Evolutionary conservation across 805 yeast species (phyloP).

Genomic region (Saccharomycopsis fibuligera): DNA sequence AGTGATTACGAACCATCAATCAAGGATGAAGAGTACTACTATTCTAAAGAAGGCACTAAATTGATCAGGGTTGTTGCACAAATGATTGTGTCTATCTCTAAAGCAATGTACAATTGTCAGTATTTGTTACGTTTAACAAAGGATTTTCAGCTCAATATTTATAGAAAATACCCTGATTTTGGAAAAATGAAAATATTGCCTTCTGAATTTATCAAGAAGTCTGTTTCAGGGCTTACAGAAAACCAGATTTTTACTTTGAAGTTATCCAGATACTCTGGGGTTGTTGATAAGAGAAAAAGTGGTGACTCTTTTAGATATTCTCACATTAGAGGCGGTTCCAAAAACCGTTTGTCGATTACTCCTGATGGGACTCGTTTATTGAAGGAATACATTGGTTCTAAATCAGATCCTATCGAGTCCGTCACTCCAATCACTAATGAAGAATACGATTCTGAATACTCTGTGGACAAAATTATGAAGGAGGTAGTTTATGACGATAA

Average conservation of each 20-base stretch:
- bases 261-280: constrained; percentile 3
- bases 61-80: constrained; percentile 54
- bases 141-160: constrained; percentile 54
- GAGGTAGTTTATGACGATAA: constrained; percentile 31
- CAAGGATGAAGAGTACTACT: constrained; percentile 37
- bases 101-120: constrained; percentile 44
- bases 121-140: constrained; percentile 51
- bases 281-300: constrained; percentile 21
- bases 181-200: constrained; percentile 50
- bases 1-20: constrained; percentile 24
- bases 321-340: constrained; percentile 18
- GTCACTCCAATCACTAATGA: constrained; percentile 15
- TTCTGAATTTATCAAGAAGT: constrained; percentile 49
- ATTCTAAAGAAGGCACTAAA: constrained; percentile 62
- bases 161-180: constrained; percentile 64
- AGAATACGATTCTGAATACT: constrained; percentile 19
- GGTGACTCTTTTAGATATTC: constrained; percentile 17
- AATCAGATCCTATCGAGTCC: constrained; percentile 6
- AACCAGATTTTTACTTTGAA: constrained; percentile 19
- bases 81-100: constrained; percentile 49
- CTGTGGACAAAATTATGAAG: constrained; percentile 6
- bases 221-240: constrained; percentile 55
- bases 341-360: constrained; percentile 28
- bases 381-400: constrained; percentile 11
- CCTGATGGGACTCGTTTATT: constrained; percentile 15